Conservation (phyloP, 1,139 yeast species). For the Magnusiomyces ingens region DNA sequence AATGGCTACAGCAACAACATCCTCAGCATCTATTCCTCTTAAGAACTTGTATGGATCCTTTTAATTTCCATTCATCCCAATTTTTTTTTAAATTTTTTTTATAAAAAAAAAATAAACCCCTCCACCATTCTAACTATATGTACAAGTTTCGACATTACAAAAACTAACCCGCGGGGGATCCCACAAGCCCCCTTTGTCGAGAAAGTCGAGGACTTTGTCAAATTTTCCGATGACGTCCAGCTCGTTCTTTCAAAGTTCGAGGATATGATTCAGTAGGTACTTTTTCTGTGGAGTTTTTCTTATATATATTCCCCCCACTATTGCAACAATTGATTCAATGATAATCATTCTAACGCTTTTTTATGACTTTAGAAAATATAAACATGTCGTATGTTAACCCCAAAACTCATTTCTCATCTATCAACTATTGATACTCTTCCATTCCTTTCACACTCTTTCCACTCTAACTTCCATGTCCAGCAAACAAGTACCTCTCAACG, state of each 20-base stretch:
- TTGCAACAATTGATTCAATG: neutral
- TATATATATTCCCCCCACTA: neutral
- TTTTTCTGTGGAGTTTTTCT: neutral
- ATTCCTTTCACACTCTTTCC: no score
- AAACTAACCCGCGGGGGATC: slow-evolving; percentile 79
- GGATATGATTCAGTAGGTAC: slow-evolving; percentile 55
- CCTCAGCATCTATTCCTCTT: no score
- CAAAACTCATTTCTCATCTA: no score
- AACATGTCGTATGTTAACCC: slow-evolving; percentile 49
- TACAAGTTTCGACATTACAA: slow-evolving; percentile 13
- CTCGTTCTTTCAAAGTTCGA: slow-evolving; percentile 62
- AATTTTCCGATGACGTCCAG: slow-evolving; percentile 65
- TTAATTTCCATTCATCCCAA: no score
- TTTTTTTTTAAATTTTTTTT: no score
- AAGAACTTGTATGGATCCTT: no score
- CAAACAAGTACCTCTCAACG: slow-evolving; percentile 63
- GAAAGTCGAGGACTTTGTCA: slow-evolving; percentile 67
- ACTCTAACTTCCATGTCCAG: slow-evolving; percentile 18
- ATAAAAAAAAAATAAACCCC: no score
- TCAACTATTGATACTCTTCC: no score
- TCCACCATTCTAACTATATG: no score
- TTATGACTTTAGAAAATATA: slow-evolving; percentile 43
- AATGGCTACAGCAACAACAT: no score
- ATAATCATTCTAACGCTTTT: neutral
- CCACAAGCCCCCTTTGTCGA: slow-evolving; percentile 96